These are phyloP conservation scores for Colletotrichum paranaense DNA, from an alignment of 2,329 filamentous ascomycete genomes.

Conservation along the genomic window DNA sequence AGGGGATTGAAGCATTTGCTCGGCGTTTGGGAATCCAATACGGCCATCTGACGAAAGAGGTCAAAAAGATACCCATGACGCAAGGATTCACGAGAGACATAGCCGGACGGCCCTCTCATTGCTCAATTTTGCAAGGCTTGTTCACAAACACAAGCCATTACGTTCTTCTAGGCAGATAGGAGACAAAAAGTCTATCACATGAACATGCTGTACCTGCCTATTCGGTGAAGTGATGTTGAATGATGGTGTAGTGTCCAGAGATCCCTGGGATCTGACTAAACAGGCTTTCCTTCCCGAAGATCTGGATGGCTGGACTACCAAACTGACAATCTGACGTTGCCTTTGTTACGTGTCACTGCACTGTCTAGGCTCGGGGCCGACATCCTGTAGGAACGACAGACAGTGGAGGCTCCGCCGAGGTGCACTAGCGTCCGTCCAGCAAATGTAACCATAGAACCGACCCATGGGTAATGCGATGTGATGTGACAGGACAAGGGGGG, in stretches of 20 bases:
- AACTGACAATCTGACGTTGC: background rate
- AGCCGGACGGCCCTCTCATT: constrained; percentile 7
- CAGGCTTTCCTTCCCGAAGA: background rate
- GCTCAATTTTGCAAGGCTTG: constrained; percentile 28
- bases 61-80: constrained; percentile 34
- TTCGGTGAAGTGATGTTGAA: background rate
- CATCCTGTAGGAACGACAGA: background rate
- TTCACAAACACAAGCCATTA: constrained; percentile 9
- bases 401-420: background rate
- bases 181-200: constrained; percentile 18
- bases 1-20: constrained; percentile 29
- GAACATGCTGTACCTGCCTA: background rate
- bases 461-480: background rate
- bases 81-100: constrained; percentile 10
- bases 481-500: background rate
- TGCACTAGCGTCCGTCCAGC: constrained; percentile 1
- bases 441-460: background rate
- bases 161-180: constrained; percentile 18
- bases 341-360: background rate
- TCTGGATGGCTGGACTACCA: constrained; percentile 4
- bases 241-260: background rate
- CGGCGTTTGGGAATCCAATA: constrained; percentile 36
- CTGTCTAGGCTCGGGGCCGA: too few relatives aligned
- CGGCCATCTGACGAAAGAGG: constrained; percentile 22
- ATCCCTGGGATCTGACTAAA: background rate